Evolutionary conservation across 1,284 basidiomycete genomes (phyloP).

Genomic region (Irpex sp.): DNA sequence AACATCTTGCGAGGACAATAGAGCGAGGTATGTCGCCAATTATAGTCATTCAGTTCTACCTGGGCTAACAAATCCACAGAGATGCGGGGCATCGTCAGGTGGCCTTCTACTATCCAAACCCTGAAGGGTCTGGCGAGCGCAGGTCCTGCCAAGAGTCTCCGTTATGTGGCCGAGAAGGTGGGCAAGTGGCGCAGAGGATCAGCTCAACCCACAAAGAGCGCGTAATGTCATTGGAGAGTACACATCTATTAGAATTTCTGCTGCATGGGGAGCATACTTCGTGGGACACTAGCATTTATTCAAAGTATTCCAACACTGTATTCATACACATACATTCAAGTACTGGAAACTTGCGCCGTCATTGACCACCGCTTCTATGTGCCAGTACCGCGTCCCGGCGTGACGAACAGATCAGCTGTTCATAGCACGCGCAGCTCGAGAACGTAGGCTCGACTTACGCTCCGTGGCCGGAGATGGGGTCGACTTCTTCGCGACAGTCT

Average conservation of each 20-base stretch:
- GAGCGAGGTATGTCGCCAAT: constrained; percentile 47
- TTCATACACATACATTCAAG: neutral
- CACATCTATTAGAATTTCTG: neutral
- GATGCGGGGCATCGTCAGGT: constrained; percentile 73
- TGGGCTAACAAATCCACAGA: constrained; percentile 38
- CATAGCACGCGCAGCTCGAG: neutral
- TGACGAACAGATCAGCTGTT: neutral
- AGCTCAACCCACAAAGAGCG: neutral
- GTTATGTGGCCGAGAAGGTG: constrained; percentile 75
- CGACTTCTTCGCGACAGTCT: neutral
- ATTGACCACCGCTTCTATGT: neutral
- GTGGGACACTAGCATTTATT: neutral
- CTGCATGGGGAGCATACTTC: neutral
- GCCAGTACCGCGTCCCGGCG: neutral
- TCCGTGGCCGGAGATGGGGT: neutral
- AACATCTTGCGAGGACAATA: constrained; percentile 52
- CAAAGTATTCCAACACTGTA: neutral
- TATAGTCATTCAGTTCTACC: neutral
- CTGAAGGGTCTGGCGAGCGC: constrained; percentile 86
- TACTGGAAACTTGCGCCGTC: neutral
- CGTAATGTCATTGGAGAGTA: neutral
- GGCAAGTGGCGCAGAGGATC: constrained; percentile 76
- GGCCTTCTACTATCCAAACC: constrained; percentile 82
- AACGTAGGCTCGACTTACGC: neutral
- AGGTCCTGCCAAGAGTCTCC: constrained; percentile 74